Percentiles rank a stretch among this genome's conserved stretches.
These are phyloP conservation scores for Colletotrichum tropicicola DNA, from an alignment of 2,329 filamentous ascomycete genomes.

Conservation along the genomic window DNA sequence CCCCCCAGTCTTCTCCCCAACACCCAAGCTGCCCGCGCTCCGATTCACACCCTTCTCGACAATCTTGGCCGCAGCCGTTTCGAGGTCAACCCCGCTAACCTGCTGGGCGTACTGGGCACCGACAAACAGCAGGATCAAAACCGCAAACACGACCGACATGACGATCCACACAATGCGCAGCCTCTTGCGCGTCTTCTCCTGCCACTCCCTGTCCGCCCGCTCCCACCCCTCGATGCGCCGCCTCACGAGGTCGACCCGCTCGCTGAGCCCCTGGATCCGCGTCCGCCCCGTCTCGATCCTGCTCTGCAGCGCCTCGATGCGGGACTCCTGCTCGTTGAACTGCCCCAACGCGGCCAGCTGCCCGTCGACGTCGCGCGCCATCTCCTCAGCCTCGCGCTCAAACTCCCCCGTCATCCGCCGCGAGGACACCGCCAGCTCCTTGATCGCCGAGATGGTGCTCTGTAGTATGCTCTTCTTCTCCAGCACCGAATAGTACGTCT, in stretches of 20 bases:
- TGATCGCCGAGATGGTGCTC: conserved; percentile 70
- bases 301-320: conserved; percentile 68
- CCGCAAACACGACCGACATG: conserved; percentile 57
- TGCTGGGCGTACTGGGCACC: conserved; percentile 41
- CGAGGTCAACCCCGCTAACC: neutral
- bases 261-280: conserved; percentile 67
- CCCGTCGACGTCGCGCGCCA: conserved; percentile 66
- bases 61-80: neutral
- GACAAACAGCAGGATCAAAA: conserved; percentile 55
- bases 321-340: conserved; percentile 72
- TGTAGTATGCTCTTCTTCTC: conserved; percentile 74
- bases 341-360: conserved; percentile 69
- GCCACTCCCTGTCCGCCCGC: conserved; percentile 71
- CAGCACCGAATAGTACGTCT: conserved; percentile 77
- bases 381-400: conserved; percentile 63
- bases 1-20: neutral
- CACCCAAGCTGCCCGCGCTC: neutral
- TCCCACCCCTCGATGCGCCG: conserved; percentile 74
- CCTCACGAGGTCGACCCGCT: conserved; percentile 71
- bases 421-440: conserved; percentile 72
- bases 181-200: conserved; percentile 71
- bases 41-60: conserved; percentile 11
- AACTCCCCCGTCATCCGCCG: conserved; percentile 68
- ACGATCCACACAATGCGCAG: conserved; percentile 72
- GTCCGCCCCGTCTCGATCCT: conserved; percentile 69